Evolutionary conservation across 371 early-diverging fungal species (phyloP), one percentile per base, ranked within the genome.

Genomic region (Sanchytrium tribonematis): DNA sequence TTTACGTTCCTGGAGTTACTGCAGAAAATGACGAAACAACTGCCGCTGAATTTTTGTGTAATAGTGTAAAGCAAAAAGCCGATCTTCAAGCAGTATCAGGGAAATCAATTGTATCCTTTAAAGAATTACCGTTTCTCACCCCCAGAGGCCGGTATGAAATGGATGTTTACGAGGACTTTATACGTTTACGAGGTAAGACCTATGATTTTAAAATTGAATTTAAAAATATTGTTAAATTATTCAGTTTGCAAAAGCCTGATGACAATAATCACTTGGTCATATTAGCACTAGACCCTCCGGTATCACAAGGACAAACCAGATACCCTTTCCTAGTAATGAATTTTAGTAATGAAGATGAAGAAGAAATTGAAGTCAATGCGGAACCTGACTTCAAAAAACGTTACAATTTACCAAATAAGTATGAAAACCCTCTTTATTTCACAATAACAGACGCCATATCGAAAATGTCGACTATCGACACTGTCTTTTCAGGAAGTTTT

Each of bases 301-400:
- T 99, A 68, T 84, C 97, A 68, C 98, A 98, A 78, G 99, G 99
- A 68, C 97, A 98, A 77, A 98, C 98, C 29, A 83, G 88, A 74
- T 97, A 99, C 80, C 90, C 93, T 1, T 93, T 88, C 80, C 74
- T 99, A 74, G 95, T 95, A 16, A 85, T 97, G 78, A 93, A 95
- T 75, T 91, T 97, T 80, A 85, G 86, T 30, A 81, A 86, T 31
- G 91, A 93, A 71, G 92, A 93, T 70, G 92, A 94, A 71, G 83
- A 85, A 12, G 90, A 92, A 67, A 76, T 88, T 1, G 83, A 85
- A 12, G 76, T 93, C 48, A 90, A 88, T 73, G 70, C 93, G 72
- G 88, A 87, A 66, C 87, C 86, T 79, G 79, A 75, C 70, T 79
- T 31, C 0, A 29, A n/a, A 66, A 28, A 22, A 29, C 17, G 69